Conservation (phyloP, 2,329 filamentous ascomycete species). For the Dothideomycetidae sp. region DNA sequence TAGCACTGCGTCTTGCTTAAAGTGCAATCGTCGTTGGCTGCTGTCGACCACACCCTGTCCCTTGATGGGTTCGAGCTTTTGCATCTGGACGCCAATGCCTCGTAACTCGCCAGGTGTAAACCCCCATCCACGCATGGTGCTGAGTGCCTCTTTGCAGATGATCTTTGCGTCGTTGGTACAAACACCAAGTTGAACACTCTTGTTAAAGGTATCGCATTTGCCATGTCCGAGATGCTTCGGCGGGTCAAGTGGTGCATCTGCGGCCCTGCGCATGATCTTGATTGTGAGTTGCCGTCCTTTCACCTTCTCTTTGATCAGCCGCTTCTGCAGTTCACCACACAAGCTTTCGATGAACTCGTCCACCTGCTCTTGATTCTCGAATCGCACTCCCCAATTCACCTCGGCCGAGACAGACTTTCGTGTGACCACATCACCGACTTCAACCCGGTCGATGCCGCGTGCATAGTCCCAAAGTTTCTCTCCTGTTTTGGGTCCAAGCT, state of each 20-base stretch:
- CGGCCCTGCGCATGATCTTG: conserved; percentile 82
- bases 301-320: conserved; percentile 68
- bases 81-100: conserved; percentile 84
- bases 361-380: conserved; percentile 79
- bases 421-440: conserved; percentile 72
- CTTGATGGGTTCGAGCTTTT: conserved; percentile 74
- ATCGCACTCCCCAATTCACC: conserved; percentile 96
- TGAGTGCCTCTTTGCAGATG: conserved; percentile 71
- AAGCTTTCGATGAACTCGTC: conserved; percentile 82
- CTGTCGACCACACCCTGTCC: conserved; percentile 43
- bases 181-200: conserved; percentile 67
- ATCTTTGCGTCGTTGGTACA: conserved; percentile 61
- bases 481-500: conserved; percentile 81
- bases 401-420: conserved; percentile 94
- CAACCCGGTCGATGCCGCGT: conserved; percentile 68
- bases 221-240: conserved; percentile 90
- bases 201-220: conserved; percentile 88
- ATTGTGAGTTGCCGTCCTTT: conserved; percentile 80
- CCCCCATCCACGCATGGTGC: conserved; percentile 63
- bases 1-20: conserved; percentile 41
- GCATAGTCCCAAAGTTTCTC: conserved; percentile 83
- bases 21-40: conserved; percentile 67
- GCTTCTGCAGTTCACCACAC: conserved; percentile 68
- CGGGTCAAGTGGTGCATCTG: conserved; percentile 79
- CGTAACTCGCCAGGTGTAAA: conserved; percentile 87